Evolutionary conservation across 2,329 filamentous ascomycete species (phyloP), one percentile per base, ranked within the genome.

Genomic region (Leptographium galeiforme): DNA sequence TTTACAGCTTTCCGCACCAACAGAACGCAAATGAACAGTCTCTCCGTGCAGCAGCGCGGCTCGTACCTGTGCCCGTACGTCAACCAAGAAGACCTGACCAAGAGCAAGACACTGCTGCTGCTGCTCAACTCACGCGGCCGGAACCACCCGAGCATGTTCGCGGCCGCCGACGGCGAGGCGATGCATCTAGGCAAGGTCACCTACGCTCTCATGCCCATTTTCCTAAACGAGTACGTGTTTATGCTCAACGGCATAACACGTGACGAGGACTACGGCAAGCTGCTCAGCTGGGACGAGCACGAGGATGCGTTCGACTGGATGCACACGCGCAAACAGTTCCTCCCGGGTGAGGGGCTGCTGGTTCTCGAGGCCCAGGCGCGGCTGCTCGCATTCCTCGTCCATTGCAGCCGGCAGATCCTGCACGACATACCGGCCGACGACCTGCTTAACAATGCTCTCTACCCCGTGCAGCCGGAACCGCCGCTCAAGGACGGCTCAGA

Each of bases 81-180:
- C 61, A 83, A 82, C 57, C 66, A 76, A 43, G 75, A 82, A 53
- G 78, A 82, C 58, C 64, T 83, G 0, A 51, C 59, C 0, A 66
- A 71, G 25, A 61, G 69, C 0, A 73, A 70, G 48, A 55, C 63
- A 0, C 59, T 83, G 10, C 66, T 70, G 0, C 61, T 82, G 8
- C 64, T 82, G 19, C 61, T 84, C 12, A 77, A 79, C 53, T 63
- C 76, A 0, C 68, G 79, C 8, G 77, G 68, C 6, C 69, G 73
- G 0, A 59, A 77, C 53, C 55, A 60, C 0, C 78, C 78, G 0
- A 61, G 65, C 8, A 56, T 61, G 0, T 83, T 82, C 57, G 72
- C 73, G 0, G 64, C 60, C 0, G 67, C 68, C 0, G 78, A 82
- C 57, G 56, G 61, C 12, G 65, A 63, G 0, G 58, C 58, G 0